Conservation (phyloP, 805 yeast genomes). For the Ogataea nakhonphanomensis region DNA sequence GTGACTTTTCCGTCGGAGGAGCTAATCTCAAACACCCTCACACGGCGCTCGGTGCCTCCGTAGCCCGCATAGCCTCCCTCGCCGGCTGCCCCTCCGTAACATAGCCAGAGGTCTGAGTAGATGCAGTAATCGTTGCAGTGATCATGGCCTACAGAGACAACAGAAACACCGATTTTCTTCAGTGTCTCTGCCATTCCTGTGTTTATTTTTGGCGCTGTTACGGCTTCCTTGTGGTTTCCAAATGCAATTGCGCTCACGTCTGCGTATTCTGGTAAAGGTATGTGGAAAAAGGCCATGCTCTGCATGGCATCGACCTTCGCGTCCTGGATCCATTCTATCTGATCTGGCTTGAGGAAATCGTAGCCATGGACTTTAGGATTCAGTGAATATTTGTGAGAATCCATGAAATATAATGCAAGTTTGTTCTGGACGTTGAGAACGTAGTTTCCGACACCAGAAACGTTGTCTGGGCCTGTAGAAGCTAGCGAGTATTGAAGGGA, state of each 20-base stretch:
- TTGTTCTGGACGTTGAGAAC: slow-evolving; percentile 51
- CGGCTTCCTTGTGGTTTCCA: slow-evolving; percentile 68
- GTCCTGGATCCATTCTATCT: slow-evolving; percentile 12
- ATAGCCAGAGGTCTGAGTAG: slow-evolving; percentile 66
- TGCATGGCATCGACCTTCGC: slow-evolving; percentile 40
- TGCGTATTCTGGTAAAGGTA: slow-evolving; percentile 84
- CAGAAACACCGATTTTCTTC: slow-evolving; percentile 64
- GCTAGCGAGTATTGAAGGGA: slow-evolving; percentile 69
- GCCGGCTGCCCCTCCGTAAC: slow-evolving; percentile 92
- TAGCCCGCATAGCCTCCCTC: slow-evolving; percentile 97
- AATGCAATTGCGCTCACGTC: slow-evolving; percentile 39
- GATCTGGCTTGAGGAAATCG: slow-evolving; percentile 63
- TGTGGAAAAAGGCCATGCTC: slow-evolving; percentile 91
- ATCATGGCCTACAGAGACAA: slow-evolving; percentile 87
- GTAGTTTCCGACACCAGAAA: slow-evolving; percentile 86
- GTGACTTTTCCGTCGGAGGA: slow-evolving; percentile 41
- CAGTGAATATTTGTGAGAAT: slow-evolving; percentile 74
- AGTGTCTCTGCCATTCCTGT: slow-evolving; percentile 62
- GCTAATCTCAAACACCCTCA: slow-evolving; percentile 70
- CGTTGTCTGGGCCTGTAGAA: slow-evolving; percentile 56
- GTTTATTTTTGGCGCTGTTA: slow-evolving; percentile 74
- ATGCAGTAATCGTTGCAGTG: slow-evolving; percentile 93
- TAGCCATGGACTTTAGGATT: slow-evolving; percentile 74
- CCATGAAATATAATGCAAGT: slow-evolving; percentile 69
- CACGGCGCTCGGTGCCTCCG: slow-evolving; percentile 78